phyloP scores from a whole-genome alignment of 1,284 basidiomycete genomes.

The Malassezia psittaci region DNA sequence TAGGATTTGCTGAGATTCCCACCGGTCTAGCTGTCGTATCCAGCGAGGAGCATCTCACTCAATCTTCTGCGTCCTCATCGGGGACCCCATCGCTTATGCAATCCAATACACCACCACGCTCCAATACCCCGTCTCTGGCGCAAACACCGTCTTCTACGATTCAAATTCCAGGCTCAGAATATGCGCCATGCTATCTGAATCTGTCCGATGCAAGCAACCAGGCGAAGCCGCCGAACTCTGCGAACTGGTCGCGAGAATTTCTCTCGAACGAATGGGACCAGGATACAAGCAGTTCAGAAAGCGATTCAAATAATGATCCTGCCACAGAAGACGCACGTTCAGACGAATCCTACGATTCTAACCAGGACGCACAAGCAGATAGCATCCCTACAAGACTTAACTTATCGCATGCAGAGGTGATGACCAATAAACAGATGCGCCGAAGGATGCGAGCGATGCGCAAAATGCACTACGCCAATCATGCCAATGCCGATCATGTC shows the following conservation, averaged over 20 bases:
- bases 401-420: slow-evolving; percentile 27
- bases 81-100: not conserved
- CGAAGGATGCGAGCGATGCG: slow-evolving; percentile 22
- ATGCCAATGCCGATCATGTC: not conserved
- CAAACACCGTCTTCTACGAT: not conserved
- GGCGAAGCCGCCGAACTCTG: not conserved
- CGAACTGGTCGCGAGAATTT: not conserved
- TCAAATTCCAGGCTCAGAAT: not conserved
- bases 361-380: too few species aligned
- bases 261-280: not conserved
- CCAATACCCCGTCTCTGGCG: not conserved
- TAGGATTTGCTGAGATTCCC: too few species aligned
- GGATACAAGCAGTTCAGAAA: not conserved
- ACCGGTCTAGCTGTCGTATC: too few species aligned
- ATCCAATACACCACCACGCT: not conserved
- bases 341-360: too few species aligned
- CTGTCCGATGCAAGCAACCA: too few species aligned
- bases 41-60: too few species aligned
- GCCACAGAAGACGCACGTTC: too few species aligned
- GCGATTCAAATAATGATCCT: not conserved
- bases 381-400: slow-evolving; percentile 6
- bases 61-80: not conserved
- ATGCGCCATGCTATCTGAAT: too few species aligned
- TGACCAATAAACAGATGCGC: slow-evolving; percentile 33
- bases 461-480: slow-evolving; percentile 21